phyloP scores from a whole-genome alignment of 2,329 filamentous ascomycete genomes.

The Colletotrichum brevisporum region DNA sequence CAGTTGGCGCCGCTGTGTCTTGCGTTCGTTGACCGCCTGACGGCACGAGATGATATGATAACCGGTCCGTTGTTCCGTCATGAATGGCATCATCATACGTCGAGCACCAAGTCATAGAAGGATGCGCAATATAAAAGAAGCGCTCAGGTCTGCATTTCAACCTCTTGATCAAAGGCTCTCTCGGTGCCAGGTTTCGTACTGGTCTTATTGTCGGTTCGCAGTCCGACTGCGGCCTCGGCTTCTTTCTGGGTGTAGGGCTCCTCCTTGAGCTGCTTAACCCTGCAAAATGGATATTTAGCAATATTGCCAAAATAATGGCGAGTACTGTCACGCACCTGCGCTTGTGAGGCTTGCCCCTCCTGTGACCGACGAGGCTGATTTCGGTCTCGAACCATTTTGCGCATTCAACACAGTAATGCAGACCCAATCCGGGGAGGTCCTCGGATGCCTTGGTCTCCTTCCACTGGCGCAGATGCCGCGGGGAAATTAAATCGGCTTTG shows the following conservation, averaged over 20 bases:
- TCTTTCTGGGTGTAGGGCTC: slow-evolving; percentile 89
- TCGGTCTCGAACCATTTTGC: slow-evolving; percentile 97
- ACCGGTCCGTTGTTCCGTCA: slow-evolving; percentile 27
- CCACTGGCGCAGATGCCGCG: slow-evolving; percentile 85
- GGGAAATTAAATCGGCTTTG: slow-evolving; percentile 82
- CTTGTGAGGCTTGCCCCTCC: slow-evolving; percentile 93
- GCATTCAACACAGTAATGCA: slow-evolving; percentile 91
- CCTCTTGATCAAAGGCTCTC: slow-evolving; percentile 50
- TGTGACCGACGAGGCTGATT: slow-evolving; percentile 80
- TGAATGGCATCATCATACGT: slow-evolving; percentile 36
- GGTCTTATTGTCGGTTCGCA: slow-evolving; percentile 77
- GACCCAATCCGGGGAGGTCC: slow-evolving; percentile 88
- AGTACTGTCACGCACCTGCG: slow-evolving; percentile 71
- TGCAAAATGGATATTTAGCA: slow-evolving; percentile 52
- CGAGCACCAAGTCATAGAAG: slow-evolving; percentile 17
- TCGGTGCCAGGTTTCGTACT: slow-evolving; percentile 45
- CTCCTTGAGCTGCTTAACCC: slow-evolving; percentile 85
- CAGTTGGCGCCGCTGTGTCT: not conserved
- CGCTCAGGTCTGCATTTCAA: slow-evolving; percentile 51
- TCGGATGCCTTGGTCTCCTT: slow-evolving; percentile 84
- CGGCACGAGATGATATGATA: slow-evolving; percentile 9
- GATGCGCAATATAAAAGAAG: slow-evolving; percentile 4
- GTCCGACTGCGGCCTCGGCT: slow-evolving; percentile 83
- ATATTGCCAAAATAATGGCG: not conserved
- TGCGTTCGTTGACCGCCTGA: not conserved